Evolutionary conservation across 495 filamentous ascomycete species (phyloP), one percentile per base, ranked within the genome.

Genomic region (Penicillium turbatum): DNA sequence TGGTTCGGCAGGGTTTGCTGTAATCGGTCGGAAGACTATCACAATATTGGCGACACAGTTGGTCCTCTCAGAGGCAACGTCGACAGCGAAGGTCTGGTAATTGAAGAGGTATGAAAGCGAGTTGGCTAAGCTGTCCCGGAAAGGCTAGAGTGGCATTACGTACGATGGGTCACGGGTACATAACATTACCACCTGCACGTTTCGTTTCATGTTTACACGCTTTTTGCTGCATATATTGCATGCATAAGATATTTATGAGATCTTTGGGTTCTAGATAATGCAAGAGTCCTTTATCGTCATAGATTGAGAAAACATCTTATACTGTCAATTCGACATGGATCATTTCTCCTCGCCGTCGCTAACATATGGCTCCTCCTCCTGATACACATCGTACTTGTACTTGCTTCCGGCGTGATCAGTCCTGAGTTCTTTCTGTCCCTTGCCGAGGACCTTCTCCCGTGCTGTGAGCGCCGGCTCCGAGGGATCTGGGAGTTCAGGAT

Each of bases 401-500:
- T 48, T 56, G 51, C 72, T 79, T 12, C 79, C 81, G 8, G 64
- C 52, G 68, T 85, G 81, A 63, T 84, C 81, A 24, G 62, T 64
- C 47, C 80, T 65, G 32, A 83, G 57, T 48, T 72, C 71, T 26
- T 62, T 74, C 62, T 83, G 80, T 0, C 81, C 82, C 54, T 74
- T 75, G 5, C 82, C 80, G 70, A 80, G 83, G 0, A 84, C 63
- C 69, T 78, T 83, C 67, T 84, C 82, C n/a, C 81, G 68, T 19
- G 78, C 78, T 12, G 82, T 83, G 21, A 80, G 57, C 10, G 65
- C 61, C 41, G 79, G 74, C 19, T 74, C 76, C 29, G 59, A 60
- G 4, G 46, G 47, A 34, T 57, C 57, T 27, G 66, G 55, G 16
- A 53, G 50, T 42, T 70, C 71, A 4, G 65, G 64, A 44, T 72